Evolutionary conservation across 257 asterid species (phyloP).

Genomic region (Solanum arcanum): DNA sequence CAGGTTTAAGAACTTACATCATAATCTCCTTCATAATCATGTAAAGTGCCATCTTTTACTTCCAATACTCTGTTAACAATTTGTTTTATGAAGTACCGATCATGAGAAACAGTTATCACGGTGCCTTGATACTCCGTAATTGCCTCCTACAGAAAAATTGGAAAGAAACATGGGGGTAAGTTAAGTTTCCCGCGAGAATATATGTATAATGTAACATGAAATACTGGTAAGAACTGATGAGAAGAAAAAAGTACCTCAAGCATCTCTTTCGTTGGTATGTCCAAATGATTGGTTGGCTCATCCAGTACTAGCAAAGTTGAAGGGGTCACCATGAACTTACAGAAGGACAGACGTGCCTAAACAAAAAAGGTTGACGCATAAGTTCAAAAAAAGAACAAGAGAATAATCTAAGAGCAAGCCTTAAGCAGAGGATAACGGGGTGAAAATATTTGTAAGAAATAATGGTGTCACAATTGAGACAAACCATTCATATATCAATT

Average conservation of each 20-base stretch:
- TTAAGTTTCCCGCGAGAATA: neutral
- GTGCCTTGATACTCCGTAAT: conserved; percentile 91
- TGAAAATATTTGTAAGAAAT: neutral
- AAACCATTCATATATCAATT: neutral
- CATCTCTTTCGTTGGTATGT: conserved; percentile 97
- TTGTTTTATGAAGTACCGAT: conserved; percentile 93
- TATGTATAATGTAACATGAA: neutral
- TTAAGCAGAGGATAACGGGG: neutral
- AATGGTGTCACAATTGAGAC: neutral
- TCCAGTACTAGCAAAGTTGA: conserved; percentile 88
- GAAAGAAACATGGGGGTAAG: neutral
- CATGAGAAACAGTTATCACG: conserved; percentile 90
- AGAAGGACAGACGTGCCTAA: conserved; percentile 98
- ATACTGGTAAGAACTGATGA: neutral
- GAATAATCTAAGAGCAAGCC: no score
- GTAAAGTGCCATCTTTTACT: conserved; percentile 72
- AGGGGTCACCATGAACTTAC: conserved; percentile 98
- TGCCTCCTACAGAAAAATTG: conserved; percentile 51
- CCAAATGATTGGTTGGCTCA: conserved; percentile 97
- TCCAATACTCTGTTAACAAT: conserved; percentile 92
- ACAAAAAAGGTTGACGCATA: neutral
- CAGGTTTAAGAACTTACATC: conserved; percentile 36
- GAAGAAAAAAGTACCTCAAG: conserved; percentile 59
- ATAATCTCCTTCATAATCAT: conserved; percentile 94
- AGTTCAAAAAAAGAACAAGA: neutral